Percentiles rank a stretch among this genome's conserved stretches.
These are phyloP conservation scores for Thelephora terrestris DNA, from an alignment of 1,284 basidiomycete species.

Conservation along the genomic window DNA sequence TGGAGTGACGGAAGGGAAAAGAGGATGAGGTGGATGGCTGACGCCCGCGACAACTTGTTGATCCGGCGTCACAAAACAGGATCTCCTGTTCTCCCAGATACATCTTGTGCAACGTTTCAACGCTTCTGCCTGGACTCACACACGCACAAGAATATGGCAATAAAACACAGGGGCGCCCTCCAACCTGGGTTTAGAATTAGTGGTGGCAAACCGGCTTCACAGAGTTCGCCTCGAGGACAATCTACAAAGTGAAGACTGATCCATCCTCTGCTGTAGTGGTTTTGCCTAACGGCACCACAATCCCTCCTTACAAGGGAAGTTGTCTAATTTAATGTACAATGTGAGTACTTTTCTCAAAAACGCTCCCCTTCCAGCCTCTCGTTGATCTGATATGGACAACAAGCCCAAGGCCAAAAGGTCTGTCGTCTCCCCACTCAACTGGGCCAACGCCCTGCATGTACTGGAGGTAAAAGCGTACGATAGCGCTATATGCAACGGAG, in stretches of 20 bases:
- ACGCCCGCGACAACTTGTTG: no score
- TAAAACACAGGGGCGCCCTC: constrained; percentile 15
- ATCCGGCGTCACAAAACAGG: no score
- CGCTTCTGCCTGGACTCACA: no score
- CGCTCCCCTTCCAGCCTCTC: constrained; percentile 1
- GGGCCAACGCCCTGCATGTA: no score
- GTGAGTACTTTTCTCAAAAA: constrained; percentile 25
- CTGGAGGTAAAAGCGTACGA: no score
- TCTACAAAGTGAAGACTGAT: constrained; percentile 53
- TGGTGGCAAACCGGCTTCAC: constrained; percentile 57
- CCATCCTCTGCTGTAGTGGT: constrained; percentile 61
- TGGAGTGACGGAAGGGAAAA: no score
- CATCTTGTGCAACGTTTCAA: constrained; percentile 13
- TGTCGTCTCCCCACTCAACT: no score
- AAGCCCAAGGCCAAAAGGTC: no score
- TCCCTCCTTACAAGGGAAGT: constrained; percentile 44
- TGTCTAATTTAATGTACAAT: constrained; percentile 36
- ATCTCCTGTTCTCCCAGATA: background rate
- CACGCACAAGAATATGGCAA: no score
- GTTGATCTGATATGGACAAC: background rate
- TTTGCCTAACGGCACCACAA: constrained; percentile 48
- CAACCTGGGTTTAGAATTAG: constrained; percentile 37
- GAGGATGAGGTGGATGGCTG: no score
- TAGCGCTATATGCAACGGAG: background rate
- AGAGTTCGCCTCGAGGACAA: constrained; percentile 68